These are phyloP conservation scores for Aspergillus puulaauensis DNA, from an alignment of 2,329 filamentous ascomycete species.

Conservation along the genomic window DNA sequence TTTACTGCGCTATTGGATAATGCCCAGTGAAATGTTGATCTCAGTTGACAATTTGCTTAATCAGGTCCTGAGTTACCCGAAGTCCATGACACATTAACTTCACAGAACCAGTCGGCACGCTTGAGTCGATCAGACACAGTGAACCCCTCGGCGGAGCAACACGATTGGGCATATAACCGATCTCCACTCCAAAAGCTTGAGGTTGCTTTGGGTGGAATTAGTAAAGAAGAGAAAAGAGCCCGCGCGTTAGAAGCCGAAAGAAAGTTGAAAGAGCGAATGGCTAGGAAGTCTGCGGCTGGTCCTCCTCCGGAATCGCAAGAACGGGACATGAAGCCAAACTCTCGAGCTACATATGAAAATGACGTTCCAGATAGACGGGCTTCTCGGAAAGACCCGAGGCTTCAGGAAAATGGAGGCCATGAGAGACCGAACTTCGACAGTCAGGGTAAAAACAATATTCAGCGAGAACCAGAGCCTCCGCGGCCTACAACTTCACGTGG, in stretches of 20 bases:
- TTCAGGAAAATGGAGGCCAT: slow-evolving; percentile 14
- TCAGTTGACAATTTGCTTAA: slow-evolving; percentile 14
- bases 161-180: slow-evolving; percentile 70
- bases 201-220: slow-evolving; percentile 85
- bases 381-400: slow-evolving; percentile 17
- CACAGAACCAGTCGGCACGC: slow-evolving; percentile 21
- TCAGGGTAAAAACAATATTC: slow-evolving; percentile 13
- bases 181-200: slow-evolving; percentile 94
- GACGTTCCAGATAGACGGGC: slow-evolving; percentile 11
- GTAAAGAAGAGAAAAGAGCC: slow-evolving; percentile 91
- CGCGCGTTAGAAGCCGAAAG: slow-evolving; percentile 80
- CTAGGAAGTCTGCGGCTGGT: slow-evolving; percentile 10
- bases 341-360: neutral
- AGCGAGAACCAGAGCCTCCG: neutral
- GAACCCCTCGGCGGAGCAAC: slow-evolving; percentile 31
- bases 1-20: neutral
- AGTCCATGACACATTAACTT: slow-evolving; percentile 5
- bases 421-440: neutral
- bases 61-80: slow-evolving; percentile 9
- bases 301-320: neutral
- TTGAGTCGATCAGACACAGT: slow-evolving; percentile 33
- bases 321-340: neutral
- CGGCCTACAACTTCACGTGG: slow-evolving; percentile 12
- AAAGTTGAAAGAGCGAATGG: slow-evolving; percentile 60
- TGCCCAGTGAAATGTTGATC: slow-evolving; percentile 14